A percentile compares a stretch with the other conserved stretches of the same genome.
phyloP scores from a whole-genome alignment of 371 early-diverging fungal species.

The Funneliformis caledonium region DNA sequence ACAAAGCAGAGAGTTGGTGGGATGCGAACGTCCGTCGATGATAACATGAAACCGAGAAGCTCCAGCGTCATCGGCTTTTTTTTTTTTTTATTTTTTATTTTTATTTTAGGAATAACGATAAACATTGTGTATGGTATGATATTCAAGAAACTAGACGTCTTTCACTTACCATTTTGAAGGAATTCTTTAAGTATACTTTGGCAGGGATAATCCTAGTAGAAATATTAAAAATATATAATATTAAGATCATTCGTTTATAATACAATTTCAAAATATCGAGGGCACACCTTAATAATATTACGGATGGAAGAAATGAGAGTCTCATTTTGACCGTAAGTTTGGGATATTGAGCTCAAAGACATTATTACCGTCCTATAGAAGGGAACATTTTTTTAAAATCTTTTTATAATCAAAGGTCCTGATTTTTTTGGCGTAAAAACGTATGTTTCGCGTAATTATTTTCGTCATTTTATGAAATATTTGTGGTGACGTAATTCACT shows the following conservation, averaged over 20 bases:
- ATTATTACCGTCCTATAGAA: not conserved
- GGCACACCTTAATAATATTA: constrained; percentile 12
- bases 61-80: constrained; percentile 46
- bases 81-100: too few relatives aligned
- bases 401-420: too few relatives aligned
- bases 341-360: not conserved
- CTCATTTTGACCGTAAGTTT: constrained; percentile 10
- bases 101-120: not conserved
- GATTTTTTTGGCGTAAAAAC: not conserved
- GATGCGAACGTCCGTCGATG: constrained; percentile 40
- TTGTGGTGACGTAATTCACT: too few relatives aligned
- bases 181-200: constrained; percentile 47
- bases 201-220: constrained; percentile 45
- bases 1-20: constrained; percentile 26
- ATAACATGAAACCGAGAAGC: constrained; percentile 45
- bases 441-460: too few relatives aligned
- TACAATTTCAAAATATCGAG: not conserved
- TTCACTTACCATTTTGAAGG: constrained; percentile 44
- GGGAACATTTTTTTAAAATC: not conserved
- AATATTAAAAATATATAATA: constrained; percentile 27
- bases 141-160: constrained; percentile 40
- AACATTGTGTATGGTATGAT: constrained; percentile 41
- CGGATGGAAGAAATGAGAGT: constrained; percentile 23
- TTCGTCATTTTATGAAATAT: too few relatives aligned
- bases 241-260: constrained; percentile 37